These are phyloP conservation scores for Stemphylium beticola DNA, from an alignment of 2,329 filamentous ascomycete species.

Conservation along the genomic window DNA sequence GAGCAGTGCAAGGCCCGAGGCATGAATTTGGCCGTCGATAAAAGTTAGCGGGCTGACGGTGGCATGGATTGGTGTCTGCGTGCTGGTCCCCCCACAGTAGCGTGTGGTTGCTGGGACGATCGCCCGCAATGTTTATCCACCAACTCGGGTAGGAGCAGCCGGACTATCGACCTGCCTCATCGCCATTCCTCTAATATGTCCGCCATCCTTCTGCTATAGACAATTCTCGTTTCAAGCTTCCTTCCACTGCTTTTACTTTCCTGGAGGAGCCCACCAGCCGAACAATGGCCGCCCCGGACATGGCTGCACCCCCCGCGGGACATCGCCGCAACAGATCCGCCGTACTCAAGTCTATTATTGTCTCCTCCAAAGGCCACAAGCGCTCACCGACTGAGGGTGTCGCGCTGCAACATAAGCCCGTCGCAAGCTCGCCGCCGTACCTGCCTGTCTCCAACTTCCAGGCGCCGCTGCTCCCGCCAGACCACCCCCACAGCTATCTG, in stretches of 20 bases:
- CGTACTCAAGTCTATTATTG: constrained; percentile 58
- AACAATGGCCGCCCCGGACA: constrained; percentile 32
- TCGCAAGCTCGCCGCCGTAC: constrained; percentile 26
- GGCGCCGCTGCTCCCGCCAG: constrained; percentile 56
- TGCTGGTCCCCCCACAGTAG: constrained; percentile 15
- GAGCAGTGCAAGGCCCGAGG: not conserved
- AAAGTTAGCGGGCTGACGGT: constrained; percentile 5
- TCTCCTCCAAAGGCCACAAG: constrained; percentile 53
- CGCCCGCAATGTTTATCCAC: constrained; percentile 22
- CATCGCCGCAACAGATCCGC: constrained; percentile 52
- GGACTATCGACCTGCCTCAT: constrained; percentile 14
- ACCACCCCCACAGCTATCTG: constrained; percentile 55
- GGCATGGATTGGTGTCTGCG: constrained; percentile 16
- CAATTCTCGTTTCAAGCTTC: constrained; percentile 24
- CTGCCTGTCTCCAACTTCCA: constrained; percentile 32
- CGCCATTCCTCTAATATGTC: constrained; percentile 29
- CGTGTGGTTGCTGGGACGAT: constrained; percentile 25
- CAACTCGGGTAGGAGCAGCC: constrained; percentile 15
- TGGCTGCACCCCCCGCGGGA: constrained; percentile 32
- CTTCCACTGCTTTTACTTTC: constrained; percentile 11
- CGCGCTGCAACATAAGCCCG: constrained; percentile 31
- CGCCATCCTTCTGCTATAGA: constrained; percentile 31
- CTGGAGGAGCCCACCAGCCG: not conserved
- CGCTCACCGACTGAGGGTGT: constrained; percentile 54
- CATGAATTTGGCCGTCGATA: constrained; percentile 11